Evolutionary conservation across 2,329 filamentous ascomycete species (phyloP), one percentile per base, ranked within the genome.

Genomic region (Hypoxylon rubiginosum): DNA sequence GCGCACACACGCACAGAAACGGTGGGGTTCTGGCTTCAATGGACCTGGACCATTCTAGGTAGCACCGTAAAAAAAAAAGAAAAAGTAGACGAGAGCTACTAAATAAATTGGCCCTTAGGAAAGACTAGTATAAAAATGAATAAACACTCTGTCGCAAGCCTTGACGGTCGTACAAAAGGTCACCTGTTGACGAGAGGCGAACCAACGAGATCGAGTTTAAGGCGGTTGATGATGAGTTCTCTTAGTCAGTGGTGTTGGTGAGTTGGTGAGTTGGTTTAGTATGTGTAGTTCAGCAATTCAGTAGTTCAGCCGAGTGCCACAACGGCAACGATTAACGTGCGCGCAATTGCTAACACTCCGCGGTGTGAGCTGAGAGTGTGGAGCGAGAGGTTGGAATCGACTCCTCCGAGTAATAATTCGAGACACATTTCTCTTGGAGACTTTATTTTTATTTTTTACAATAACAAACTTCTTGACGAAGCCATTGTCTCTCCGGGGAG

Each of bases 21-120:
- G 56, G 53, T 62, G 66, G 63, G 59, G 56, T 64, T 58, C 28
- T 52, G 39, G n/a, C 46, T 60, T 59, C 26, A 65, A 68, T 68
- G 41, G 62, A 39, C n/a, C n/a, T 45, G 11, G 13, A 58, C 41
- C 59, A 69, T 66, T 56, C 48, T 62, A 48, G 53, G 59, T 49
- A 41, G 34, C 53, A 58, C 49, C 45, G 56, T 61, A 66, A 36
- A 32, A 58, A 46, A n/a, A n/a, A n/a, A n/a, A n/a, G n/a, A n/a
- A n/a, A n/a, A n/a, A n/a, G 53, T 43, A 58, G 59, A 45, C 39
- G 45, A 26, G 17, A 55, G 36, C 46, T 49, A 46, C 56, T 45
- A 50, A 39, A 13, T 46, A 21, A 53, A 60, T 5, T 17, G 28
- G 28, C 15, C 30, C 48, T 15, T 32, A 41, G 43, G 53, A 46